Evolutionary conservation across 148 eudicot genomes (phyloP), one percentile per base, ranked within the genome.

Genomic region (Nepenthes gracilis): DNA sequence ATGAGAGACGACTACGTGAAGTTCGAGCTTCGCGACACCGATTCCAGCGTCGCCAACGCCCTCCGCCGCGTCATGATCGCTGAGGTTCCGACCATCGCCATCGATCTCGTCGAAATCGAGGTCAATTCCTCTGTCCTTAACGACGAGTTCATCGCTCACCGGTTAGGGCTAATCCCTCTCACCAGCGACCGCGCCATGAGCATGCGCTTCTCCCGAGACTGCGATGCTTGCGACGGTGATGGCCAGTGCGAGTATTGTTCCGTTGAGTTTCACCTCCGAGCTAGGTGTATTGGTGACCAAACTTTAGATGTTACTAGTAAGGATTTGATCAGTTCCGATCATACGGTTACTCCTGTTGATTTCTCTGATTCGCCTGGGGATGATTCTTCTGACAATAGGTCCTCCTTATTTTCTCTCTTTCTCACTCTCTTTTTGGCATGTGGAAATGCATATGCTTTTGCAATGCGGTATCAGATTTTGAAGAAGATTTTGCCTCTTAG

Each of bases 1-100:
- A 68, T 81, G 37, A 75, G 81, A 33, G 79, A 79, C 69, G 96
- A 92, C 35, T 88, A 67, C 80, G 50, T 76, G 55, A 92, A 88
- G 62, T 88, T 92, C 80, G 98, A 88, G 81, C 88, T 92, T 23
- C 83, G 81, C 0, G 78, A 85, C 56, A 92, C 96, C 43, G 98
- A 88, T 57, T 78, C 86, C 0, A 75, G 81, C 53, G 65, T 92
- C 35, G 98, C 98, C 9, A 92, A 92, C 80, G 96, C 98, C 1
- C 91, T 93, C 64, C 88, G 98, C 1, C 91, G 98, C 10, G 83
- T 93, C 5, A 93, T 93, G 95, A 88, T 92, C n/a, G 77, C 98
- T 56, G 96, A 93, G 35, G 96, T 88, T 0, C 98, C 98, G 2
- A 93, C 95, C 5, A 67, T 93, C 43, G 96, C 96, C 43, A 83